Percentiles rank a stretch among this genome's conserved stretches.
Evolutionary conservation across 139 green algal species (phyloP).

Genomic region (Helicosporidium sp.): DNA sequence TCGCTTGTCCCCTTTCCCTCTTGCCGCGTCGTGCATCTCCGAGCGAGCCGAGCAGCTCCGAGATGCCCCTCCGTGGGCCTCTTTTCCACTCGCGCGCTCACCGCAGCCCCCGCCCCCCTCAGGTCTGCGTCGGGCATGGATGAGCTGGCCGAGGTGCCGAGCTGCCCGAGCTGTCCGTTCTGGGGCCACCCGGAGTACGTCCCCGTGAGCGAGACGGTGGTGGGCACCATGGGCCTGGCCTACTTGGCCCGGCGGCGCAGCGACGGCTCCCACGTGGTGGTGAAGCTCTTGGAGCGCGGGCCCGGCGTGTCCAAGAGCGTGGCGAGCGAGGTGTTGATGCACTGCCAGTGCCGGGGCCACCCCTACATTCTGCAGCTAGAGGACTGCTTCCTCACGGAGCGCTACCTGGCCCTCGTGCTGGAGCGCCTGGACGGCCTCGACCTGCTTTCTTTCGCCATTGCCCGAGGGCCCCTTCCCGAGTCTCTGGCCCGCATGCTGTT

Average conservation of each 20-base stretch:
- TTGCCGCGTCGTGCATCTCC: too few relatives aligned
- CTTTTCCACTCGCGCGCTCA: neutral
- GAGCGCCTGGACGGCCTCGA: conserved; percentile 45
- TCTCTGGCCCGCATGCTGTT: conserved; percentile 49
- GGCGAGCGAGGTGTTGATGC: conserved; percentile 15
- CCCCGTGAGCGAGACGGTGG: conserved; percentile 8
- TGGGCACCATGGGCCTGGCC: conserved; percentile 7
- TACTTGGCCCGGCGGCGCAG: conserved; percentile 13
- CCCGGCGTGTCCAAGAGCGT: conserved; percentile 9
- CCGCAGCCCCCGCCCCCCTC: neutral
- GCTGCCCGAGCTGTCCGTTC: neutral
- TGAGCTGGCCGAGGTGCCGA: too few relatives aligned
- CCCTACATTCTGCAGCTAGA: conserved; percentile 19
- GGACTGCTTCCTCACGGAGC: conserved; percentile 28
- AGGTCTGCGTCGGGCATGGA: too few relatives aligned
- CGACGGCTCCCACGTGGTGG: conserved; percentile 12
- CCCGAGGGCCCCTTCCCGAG: conserved; percentile 4
- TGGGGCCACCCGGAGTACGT: conserved; percentile 1
- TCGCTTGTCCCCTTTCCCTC: too few relatives aligned
- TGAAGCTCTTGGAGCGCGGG: conserved; percentile 22
- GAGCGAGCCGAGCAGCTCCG: neutral
- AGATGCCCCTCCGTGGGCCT: neutral
- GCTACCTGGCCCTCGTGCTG: conserved; percentile 53
- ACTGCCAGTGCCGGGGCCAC: conserved; percentile 18
- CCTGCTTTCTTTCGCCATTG: conserved; percentile 28